Evolutionary conservation across 2,329 filamentous ascomycete genomes (phyloP).

Genomic region (Triangularia setosa): DNA sequence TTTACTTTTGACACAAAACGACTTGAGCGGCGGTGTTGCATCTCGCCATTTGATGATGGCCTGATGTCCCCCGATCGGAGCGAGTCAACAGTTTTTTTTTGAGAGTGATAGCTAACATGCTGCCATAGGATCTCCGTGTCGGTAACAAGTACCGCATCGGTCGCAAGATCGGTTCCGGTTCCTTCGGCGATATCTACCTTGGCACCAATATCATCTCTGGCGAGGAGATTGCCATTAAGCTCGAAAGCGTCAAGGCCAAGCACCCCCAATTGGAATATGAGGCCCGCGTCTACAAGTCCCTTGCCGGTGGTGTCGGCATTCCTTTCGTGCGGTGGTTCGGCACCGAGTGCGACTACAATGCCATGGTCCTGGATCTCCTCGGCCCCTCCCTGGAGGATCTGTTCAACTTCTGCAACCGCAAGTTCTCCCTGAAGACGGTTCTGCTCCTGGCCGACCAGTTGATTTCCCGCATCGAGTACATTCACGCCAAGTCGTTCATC

Average conservation of each 20-base stretch:
- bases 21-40: background rate
- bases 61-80: background rate
- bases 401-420: slow-evolving; percentile 99
- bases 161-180: slow-evolving; percentile 96
- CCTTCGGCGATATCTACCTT: slow-evolving; percentile 97
- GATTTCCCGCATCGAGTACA: slow-evolving; percentile 99
- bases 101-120: slow-evolving; percentile 10
- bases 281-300: slow-evolving; percentile 84
- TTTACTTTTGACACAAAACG: background rate
- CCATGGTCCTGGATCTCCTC: slow-evolving; percentile 97
- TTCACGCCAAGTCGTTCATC: slow-evolving; percentile 99
- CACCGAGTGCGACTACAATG: slow-evolving; percentile 99
- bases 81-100: background rate
- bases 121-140: slow-evolving; percentile 83
- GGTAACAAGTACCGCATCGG: slow-evolving; percentile 99
- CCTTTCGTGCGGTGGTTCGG: slow-evolving; percentile 99
- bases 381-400: slow-evolving; percentile 94
- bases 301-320: slow-evolving; percentile 95
- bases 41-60: background rate
- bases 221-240: slow-evolving; percentile 99
- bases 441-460: slow-evolving; percentile 94
- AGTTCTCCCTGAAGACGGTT: slow-evolving; percentile 98
- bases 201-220: slow-evolving; percentile 99
- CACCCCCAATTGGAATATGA: slow-evolving; percentile 99
- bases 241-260: slow-evolving; percentile 99